These are phyloP conservation scores for Graphilbum ipis-grandicollis DNA, from an alignment of 2,329 filamentous ascomycete species.

Conservation along the genomic window DNA sequence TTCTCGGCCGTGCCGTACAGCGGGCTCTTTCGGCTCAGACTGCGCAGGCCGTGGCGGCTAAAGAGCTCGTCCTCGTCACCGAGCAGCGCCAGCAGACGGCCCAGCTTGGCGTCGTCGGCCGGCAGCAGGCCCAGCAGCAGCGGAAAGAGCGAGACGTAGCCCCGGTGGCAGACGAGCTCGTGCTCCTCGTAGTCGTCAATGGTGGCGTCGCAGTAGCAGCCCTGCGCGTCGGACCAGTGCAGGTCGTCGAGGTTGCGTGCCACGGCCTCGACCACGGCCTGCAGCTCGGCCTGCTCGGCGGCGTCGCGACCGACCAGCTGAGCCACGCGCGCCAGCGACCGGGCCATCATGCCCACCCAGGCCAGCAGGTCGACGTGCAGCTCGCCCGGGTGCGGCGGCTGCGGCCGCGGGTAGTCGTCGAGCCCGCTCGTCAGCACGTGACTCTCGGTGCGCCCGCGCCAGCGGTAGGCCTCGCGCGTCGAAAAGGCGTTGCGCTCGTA, in stretches of 20 bases:
- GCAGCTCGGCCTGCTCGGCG: conserved; percentile 55
- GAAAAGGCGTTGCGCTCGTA: conserved; percentile 86
- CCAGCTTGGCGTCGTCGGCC: conserved; percentile 56
- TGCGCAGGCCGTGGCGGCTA: conserved; percentile 75
- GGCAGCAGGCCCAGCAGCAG: conserved; percentile 72
- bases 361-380: conserved; percentile 87
- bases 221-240: conserved; percentile 70
- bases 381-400: conserved; percentile 89
- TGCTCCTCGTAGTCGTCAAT: conserved; percentile 93
- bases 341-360: conserved; percentile 95
- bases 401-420: conserved; percentile 87
- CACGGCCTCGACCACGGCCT: conserved; percentile 58
- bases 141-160: conserved; percentile 85
- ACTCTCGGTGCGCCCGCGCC: conserved; percentile 73
- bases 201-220: conserved; percentile 85
- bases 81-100: conserved; percentile 59
- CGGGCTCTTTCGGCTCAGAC: conserved; percentile 66
- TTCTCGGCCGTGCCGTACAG: conserved; percentile 87
- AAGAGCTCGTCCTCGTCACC: conserved; percentile 74
- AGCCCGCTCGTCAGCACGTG: conserved; percentile 88
- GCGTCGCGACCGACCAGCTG: conserved; percentile 50
- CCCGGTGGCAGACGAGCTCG: conserved; percentile 81
- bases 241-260: conserved; percentile 76
- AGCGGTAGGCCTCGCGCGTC: conserved; percentile 82
- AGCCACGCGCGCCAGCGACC: conserved; percentile 68